Percentiles rank a stretch among this genome's conserved stretches.
Conservation (phyloP, 345 rosid genomes). For the Populus ilicifolia region DNA sequence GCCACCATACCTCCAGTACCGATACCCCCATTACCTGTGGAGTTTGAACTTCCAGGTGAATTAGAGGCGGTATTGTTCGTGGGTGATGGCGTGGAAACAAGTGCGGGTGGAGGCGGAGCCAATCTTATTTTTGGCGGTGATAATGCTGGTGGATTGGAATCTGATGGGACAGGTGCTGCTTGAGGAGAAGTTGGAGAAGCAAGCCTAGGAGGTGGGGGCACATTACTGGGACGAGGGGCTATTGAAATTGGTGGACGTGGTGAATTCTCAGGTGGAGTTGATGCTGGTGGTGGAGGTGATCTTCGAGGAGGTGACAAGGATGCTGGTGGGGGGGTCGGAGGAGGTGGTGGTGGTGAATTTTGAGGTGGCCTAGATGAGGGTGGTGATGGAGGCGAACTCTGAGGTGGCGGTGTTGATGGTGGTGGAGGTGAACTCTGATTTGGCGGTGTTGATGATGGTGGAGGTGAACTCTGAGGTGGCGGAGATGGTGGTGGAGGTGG, state of each 20-base stretch:
- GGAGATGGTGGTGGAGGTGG: slow-evolving; percentile 19
- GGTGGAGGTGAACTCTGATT: slow-evolving; percentile 22
- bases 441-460: background rate
- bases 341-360: slow-evolving; percentile 25
- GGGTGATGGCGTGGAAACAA: slow-evolving; percentile 23
- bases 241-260: slow-evolving; percentile 22
- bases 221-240: slow-evolving; percentile 21
- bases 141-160: slow-evolving; percentile 31
- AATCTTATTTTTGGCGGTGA: slow-evolving; percentile 34
- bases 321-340: slow-evolving; percentile 29
- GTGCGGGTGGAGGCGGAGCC: slow-evolving; percentile 38
- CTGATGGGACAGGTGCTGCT: slow-evolving; percentile 37
- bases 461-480: slow-evolving; percentile 6
- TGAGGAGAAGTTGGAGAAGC: slow-evolving; percentile 29
- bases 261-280: slow-evolving; percentile 24
- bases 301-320: slow-evolving; percentile 20
- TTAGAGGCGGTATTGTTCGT: slow-evolving; percentile 27
- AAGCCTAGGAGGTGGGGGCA: slow-evolving; percentile 33
- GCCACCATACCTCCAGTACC: slow-evolving; percentile 46
- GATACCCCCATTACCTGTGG: slow-evolving; percentile 28
- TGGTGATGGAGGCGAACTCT: slow-evolving; percentile 22
- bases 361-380: slow-evolving; percentile 27
- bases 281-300: slow-evolving; percentile 38
- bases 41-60: slow-evolving; percentile 29
- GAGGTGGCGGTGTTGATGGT: slow-evolving; percentile 25